Evolutionary conservation across 371 early-diverging fungal genomes (phyloP), one percentile per base, ranked within the genome.

Genomic region (Sanchytrium tribonematis): DNA sequence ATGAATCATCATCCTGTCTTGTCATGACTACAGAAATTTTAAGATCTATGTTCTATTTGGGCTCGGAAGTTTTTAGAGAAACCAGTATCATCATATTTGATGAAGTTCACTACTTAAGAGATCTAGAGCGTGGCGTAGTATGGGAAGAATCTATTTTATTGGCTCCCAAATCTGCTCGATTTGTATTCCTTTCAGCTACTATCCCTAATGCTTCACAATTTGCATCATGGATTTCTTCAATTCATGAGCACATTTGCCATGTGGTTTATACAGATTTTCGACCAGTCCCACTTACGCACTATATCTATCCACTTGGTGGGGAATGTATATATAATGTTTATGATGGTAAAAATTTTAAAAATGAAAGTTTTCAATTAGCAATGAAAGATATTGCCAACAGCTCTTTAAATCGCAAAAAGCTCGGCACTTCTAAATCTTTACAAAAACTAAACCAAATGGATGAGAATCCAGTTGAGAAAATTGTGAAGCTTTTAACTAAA

Each of bases 11-110:
- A 1, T 87, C 90, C 1, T 97, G 97, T 74, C 76, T 99, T 68
- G 98, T 99, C 28, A 99, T 99, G 99, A 99, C 99, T 0, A 99
- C 99, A 0, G 99, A 98, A 81, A 99, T 99, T 87, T 78, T 98
- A 69, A 78, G 99, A 68, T 89, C 90, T 71, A 98, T 99, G 99
- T 83, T 99, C 30, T 99, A 98, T 77, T 86, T 93, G 48, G 98
- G 99, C 28, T 90, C 90, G 30, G 98, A 98, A 74, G 83, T 98
- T 66, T 90, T 98, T 82, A 86, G 98, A 71, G 98, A 99, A 79
- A 93, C 98, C 1, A 88, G 94, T 5, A 98, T 97, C 97, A 93
- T 99, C 30, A 85, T 99, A 30, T 99, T 93, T 81, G 99, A 99
- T 77, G 99, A 99, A 82, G 89, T 99, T 69, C 99, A 98, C 78